Evolutionary conservation across 2,329 filamentous ascomycete genomes (phyloP).

Genomic region (Xylaria sp.): DNA sequence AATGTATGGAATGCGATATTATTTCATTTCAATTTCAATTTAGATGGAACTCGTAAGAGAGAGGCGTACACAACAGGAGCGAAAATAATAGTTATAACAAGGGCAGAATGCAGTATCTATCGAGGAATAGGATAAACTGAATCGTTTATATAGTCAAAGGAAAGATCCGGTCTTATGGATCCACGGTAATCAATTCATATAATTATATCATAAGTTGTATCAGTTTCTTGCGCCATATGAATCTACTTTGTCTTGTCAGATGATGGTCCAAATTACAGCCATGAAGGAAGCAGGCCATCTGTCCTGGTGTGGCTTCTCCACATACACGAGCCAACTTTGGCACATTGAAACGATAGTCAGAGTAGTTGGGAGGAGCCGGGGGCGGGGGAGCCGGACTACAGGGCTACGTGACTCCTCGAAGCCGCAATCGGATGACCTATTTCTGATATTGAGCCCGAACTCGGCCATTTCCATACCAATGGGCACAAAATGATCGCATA

Average conservation of each 20-base stretch:
- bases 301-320: background rate
- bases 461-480: background rate
- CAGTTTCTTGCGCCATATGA: background rate
- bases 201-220: background rate
- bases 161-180: background rate
- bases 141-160: background rate
- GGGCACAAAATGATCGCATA: background rate
- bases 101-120: background rate
- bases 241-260: background rate
- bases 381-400: background rate
- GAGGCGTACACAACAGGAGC: background rate
- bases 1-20: background rate
- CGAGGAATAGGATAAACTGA: background rate
- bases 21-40: background rate
- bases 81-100: background rate
- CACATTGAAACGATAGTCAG: slow-evolving; percentile 7
- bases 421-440: slow-evolving; percentile 11
- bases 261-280: background rate
- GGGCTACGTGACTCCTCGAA: background rate
- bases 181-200: slow-evolving; percentile 23
- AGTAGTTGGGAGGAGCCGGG: background rate
- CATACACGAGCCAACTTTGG: background rate
- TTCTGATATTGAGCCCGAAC: background rate
- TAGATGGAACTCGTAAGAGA: background rate
- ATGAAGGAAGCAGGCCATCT: background rate